These are phyloP conservation scores for Hyaloscypha finlandica DNA, from an alignment of 495 filamentous ascomycete genomes.

Conservation along the genomic window DNA sequence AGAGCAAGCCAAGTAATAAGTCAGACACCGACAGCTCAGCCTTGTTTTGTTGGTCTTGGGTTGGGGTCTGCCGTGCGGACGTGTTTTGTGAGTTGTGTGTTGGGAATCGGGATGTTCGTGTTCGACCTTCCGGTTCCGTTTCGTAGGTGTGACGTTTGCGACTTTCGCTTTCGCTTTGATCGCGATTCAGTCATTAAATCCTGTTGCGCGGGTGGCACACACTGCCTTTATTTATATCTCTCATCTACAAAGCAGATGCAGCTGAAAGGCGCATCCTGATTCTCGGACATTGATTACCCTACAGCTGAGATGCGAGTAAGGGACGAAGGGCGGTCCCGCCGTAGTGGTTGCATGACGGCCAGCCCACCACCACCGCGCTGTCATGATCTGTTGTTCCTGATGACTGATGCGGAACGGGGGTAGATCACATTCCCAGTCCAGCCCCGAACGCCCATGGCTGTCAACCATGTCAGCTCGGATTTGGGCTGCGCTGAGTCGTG, in stretches of 20 bases:
- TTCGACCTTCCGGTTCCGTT: not conserved
- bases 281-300: not conserved
- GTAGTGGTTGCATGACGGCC: not conserved
- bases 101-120: not conserved
- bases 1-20: not conserved
- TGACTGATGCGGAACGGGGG: not conserved
- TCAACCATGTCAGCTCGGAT: not conserved
- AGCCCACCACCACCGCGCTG: not conserved
- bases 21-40: not conserved
- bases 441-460: not conserved
- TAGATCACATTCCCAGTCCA: not conserved
- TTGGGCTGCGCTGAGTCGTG: not conserved
- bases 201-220: not conserved
- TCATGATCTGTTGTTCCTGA: slow-evolving; percentile 1
- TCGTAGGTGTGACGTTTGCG: not conserved
- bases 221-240: not conserved
- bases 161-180: not conserved
- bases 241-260: too few species aligned
- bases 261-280: too few species aligned
- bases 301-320: not conserved
- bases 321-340: not conserved
- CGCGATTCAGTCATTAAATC: not conserved
- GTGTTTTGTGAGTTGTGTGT: not conserved
- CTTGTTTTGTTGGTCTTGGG: not conserved
- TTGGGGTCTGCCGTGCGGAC: not conserved